Conservation (phyloP, 176 grass and related monocot genomes). For the sorghum (Sorghum bicolor) region DNA sequence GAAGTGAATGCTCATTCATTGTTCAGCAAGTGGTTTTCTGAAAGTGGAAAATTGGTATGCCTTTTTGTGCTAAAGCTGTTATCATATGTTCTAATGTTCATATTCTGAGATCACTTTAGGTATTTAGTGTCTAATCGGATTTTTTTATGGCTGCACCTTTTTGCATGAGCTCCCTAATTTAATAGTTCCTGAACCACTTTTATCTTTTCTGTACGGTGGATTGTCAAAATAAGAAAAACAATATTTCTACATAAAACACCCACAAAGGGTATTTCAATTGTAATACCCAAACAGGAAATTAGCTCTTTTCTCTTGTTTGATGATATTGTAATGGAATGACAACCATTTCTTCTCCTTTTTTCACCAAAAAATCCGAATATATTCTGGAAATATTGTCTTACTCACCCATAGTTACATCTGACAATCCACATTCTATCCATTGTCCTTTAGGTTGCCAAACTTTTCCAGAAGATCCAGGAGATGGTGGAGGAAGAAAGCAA, state of each 20-base stretch:
- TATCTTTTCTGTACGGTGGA: neutral
- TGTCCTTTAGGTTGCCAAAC: conserved; percentile 81
- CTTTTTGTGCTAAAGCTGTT: conserved; percentile 12
- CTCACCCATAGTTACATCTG: conserved; percentile 23
- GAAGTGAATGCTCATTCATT: conserved; percentile 99
- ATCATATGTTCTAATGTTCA: conserved; percentile 14
- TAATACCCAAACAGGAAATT: neutral
- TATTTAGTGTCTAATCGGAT: neutral
- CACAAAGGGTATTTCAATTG: too few species aligned
- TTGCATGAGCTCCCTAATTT: neutral
- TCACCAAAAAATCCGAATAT: neutral
- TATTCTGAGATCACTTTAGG: neutral
- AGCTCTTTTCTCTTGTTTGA: neutral
- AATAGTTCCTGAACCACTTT: neutral
- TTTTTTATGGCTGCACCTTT: conserved; percentile 11
- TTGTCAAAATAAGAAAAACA: neutral
- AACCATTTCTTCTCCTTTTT: neutral
- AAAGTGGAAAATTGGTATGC: conserved; percentile 98
- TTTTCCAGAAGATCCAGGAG: conserved; percentile 99
- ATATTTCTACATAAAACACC: neutral
- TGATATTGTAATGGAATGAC: neutral
- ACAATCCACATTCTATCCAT: conserved; percentile 10
- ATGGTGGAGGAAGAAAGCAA: conserved; percentile 99
- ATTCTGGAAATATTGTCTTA: neutral
- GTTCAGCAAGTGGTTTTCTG: conserved; percentile 99